phyloP scores from a whole-genome alignment of 1,139 yeast species.

The Nakaseomyces kungkrabaensis region DNA sequence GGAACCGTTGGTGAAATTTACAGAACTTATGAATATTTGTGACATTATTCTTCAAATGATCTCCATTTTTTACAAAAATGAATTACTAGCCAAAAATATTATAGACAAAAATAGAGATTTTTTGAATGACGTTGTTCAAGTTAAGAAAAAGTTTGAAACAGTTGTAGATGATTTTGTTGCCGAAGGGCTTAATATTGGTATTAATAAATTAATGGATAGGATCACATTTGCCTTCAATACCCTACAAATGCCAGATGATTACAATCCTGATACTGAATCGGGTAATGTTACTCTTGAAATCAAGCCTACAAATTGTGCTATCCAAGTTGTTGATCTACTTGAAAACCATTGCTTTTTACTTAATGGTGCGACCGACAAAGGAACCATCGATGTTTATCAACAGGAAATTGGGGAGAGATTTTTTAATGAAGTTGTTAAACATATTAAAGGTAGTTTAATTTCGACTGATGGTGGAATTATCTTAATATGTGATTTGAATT shows the following conservation, averaged over 20 bases:
- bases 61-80: conserved; percentile 83
- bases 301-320: conserved; percentile 71
- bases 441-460: conserved; percentile 56
- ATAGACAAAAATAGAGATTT: conserved; percentile 67
- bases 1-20: conserved; percentile 78
- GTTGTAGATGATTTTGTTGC: conserved; percentile 84
- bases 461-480: conserved; percentile 77
- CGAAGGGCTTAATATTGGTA: conserved; percentile 82
- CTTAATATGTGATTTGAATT: conserved; percentile 64
- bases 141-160: conserved; percentile 70
- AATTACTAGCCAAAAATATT: conserved; percentile 51
- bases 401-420: conserved; percentile 89
- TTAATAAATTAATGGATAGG: conserved; percentile 76
- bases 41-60: conserved; percentile 89
- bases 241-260: conserved; percentile 45
- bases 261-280: conserved; percentile 32
- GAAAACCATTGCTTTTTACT: conserved; percentile 67
- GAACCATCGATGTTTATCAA: conserved; percentile 83
- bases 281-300: conserved; percentile 20
- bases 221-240: conserved; percentile 46
- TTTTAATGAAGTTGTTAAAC: conserved; percentile 65
- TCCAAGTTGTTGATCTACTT: conserved; percentile 49
- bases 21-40: conserved; percentile 85
- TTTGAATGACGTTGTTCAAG: conserved; percentile 67
- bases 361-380: conserved; percentile 77